Base-by-base conservation (phyloP, 495 filamentous ascomycete genomes). In the Penicillium cosmopolitanum region DNA sequence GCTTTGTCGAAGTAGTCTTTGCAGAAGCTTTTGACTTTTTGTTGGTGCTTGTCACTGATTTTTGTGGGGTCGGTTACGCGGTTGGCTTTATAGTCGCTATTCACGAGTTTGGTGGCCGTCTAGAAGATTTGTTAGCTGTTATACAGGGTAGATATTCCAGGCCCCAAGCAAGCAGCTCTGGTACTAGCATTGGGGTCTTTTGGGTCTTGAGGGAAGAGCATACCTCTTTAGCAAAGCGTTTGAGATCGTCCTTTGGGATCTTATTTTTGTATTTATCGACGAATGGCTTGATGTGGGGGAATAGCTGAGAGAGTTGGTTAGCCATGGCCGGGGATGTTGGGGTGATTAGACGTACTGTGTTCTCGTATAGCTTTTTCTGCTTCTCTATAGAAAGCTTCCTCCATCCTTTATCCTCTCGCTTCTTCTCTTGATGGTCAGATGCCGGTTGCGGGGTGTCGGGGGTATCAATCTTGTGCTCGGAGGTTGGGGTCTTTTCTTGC, bases 341-440 rank as follows among this genome's bases (percentile, higher is more conserved):
- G 12, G 18, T 15, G 5, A 43, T 50, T 10, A 56, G 71, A 88
- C 68, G n/a, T 79, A 95, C 92, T 16, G 93, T 94, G 67, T 92
- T 92, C 70, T 96, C 92, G 63, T 96, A 97, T 4, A 96, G 78
- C 75, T 91, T 96, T 83, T 91, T 94, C 71, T 92, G 88, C 73
- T 96, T 96, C 54, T 96, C 92, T 60, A 90, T 77, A 16, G 87
- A 80, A 55, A 88, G 83, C 66, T 82, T 87, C 62, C 85, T 83
- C 93, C 93, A 98, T 72, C 90, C 93, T 56, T 95, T 91, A 36
- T 71, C 73, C 8, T 76, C 74, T 57, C 85, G 84, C 68, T 87
- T 89, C 48, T 83, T 82, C 55, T 88, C 85, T 50, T 85, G 84
- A 4, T 80, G 80, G 12, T 83, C 82, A 33, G 77, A 83, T 5